Evolutionary conservation across 805 yeast genomes (phyloP).

Genomic region (Saccharomyces mikatae): DNA sequence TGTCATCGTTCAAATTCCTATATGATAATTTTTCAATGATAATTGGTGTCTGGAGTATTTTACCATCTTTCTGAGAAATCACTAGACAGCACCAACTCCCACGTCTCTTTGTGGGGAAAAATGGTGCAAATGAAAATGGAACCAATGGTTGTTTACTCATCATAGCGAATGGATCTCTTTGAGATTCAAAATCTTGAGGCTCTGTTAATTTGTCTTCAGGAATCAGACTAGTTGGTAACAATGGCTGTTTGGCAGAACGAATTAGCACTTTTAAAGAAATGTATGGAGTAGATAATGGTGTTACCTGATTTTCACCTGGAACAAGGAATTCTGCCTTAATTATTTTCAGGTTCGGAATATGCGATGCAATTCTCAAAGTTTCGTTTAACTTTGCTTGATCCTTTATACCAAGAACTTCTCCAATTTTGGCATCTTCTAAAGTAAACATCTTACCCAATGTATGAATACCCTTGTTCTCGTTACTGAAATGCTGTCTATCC

Average conservation of each 20-base stretch:
- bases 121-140: conserved; percentile 64
- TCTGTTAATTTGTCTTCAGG: conserved; percentile 37
- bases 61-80: conserved; percentile 67
- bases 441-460: conserved; percentile 67
- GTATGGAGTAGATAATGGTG: conserved; percentile 68
- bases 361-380: conserved; percentile 48
- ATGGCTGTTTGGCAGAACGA: conserved; percentile 62
- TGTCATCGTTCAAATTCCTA: conserved; percentile 20
- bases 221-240: conserved; percentile 35
- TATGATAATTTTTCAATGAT: conserved; percentile 23
- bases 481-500: conserved; percentile 36
- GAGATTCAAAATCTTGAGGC: conserved; percentile 52
- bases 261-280: conserved; percentile 67
- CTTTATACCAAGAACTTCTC: conserved; percentile 47
- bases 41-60: conserved; percentile 60
- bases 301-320: conserved; percentile 71
- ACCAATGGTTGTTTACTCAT: conserved; percentile 63
- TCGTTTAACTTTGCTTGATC: conserved; percentile 39
- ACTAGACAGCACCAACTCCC: conserved; percentile 62
- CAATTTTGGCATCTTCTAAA: conserved; percentile 46
- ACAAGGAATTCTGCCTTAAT: conserved; percentile 69
- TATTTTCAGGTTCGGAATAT: conserved; percentile 62
- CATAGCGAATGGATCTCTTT: conserved; percentile 63
- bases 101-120: conserved; percentile 52
- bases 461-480: conserved; percentile 31